phyloP scores from a whole-genome alignment of 2,329 filamentous ascomycete genomes.

The Leptosphaerulina australis region DNA sequence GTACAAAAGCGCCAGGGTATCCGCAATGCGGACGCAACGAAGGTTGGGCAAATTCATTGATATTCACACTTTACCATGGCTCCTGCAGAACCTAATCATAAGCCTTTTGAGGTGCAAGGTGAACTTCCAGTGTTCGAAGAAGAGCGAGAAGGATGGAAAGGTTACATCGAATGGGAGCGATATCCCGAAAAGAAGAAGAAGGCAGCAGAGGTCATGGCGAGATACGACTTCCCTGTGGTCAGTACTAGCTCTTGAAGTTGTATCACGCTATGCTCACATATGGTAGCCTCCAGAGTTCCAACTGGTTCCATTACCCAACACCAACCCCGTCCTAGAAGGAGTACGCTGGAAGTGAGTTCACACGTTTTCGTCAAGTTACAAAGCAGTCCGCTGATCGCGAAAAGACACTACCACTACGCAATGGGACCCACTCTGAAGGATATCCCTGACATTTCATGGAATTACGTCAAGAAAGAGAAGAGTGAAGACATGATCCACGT shows the following conservation, averaged over 20 bases:
- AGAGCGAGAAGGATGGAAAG: conserved; percentile 56
- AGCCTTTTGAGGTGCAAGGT: conserved; percentile 35
- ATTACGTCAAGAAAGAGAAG: conserved; percentile 54
- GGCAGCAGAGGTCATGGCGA: conserved; percentile 61
- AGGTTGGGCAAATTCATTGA: background rate
- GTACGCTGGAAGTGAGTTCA: conserved; percentile 51
- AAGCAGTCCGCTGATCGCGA: conserved; percentile 2
- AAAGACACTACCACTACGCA: conserved; percentile 51
- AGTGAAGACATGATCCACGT: conserved; percentile 56
- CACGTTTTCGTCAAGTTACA: too few relatives aligned
- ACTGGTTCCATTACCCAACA: conserved; percentile 49
- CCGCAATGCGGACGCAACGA: background rate
- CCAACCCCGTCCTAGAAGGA: conserved; percentile 54
- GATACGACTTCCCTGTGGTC: conserved; percentile 57
- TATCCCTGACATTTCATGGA: conserved; percentile 62
- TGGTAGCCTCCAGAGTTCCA: conserved; percentile 53
- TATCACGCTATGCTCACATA: background rate
- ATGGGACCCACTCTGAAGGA: conserved; percentile 47
- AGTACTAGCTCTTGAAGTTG: conserved; percentile 3
- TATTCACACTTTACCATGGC: conserved; percentile 30
- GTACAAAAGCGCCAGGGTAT: conserved; percentile 4
- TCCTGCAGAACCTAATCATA: conserved; percentile 40
- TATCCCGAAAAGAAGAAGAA: conserved; percentile 70
- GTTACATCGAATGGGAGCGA: conserved; percentile 59
- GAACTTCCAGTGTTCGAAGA: conserved; percentile 48